These are phyloP conservation scores for Pleurozium schreberi DNA, from an alignment of 225 moss, liverwort and hornwort species.

Conservation along the genomic window DNA sequence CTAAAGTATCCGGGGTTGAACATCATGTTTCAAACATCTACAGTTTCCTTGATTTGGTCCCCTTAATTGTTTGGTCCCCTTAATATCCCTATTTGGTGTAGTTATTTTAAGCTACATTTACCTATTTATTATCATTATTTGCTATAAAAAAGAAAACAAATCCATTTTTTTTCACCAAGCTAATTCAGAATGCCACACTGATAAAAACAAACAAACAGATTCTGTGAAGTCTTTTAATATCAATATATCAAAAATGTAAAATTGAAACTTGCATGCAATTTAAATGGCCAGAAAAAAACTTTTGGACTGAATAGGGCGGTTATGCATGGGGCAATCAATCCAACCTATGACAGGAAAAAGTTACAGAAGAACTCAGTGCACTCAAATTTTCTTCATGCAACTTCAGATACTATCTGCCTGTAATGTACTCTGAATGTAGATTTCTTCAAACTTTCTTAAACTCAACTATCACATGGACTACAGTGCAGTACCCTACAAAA, in stretches of 20 bases:
- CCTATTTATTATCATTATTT: neutral
- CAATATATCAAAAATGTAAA: too few species aligned
- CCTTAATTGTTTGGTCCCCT: too few species aligned
- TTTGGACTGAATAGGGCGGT: neutral
- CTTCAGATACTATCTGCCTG: too few species aligned
- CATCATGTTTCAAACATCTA: too few species aligned
- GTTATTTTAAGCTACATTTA: too few species aligned
- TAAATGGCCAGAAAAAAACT: neutral
- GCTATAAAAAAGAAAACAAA: neutral
- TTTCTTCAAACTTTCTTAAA: neutral
- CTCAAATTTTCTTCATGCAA: neutral
- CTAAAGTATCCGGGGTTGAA: too few species aligned
- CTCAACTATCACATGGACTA: neutral
- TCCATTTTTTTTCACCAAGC: neutral
- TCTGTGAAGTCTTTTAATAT: neutral
- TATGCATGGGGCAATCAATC: neutral
- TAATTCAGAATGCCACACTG: neutral
- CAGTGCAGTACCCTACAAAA: too few species aligned
- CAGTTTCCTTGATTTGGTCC: too few species aligned
- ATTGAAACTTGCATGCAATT: neutral
- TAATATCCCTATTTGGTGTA: too few species aligned
- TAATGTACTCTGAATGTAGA: too few species aligned
- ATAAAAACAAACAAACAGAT: neutral
- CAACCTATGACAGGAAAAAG: neutral
- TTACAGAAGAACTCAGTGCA: neutral